Conservation (phyloP, 352 stramenopile genomes). For the Globisporangium megalacanthum region DNA sequence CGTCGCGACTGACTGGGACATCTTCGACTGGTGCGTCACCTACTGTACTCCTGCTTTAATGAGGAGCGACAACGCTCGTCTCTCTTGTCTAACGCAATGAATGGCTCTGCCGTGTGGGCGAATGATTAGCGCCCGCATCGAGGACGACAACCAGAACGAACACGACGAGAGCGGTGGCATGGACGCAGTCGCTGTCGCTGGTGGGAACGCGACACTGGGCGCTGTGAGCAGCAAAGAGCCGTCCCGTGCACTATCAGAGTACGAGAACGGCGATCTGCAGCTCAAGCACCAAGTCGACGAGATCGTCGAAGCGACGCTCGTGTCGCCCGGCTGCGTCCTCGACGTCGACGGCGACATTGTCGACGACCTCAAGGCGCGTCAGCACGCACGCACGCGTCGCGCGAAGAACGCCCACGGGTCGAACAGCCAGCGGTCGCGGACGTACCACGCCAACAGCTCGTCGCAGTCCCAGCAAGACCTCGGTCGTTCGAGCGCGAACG, state of each 20-base stretch:
- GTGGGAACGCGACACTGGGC: background rate
- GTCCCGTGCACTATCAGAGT: slow-evolving; percentile 12
- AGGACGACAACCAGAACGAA: slow-evolving; percentile 33
- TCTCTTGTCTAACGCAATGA: background rate
- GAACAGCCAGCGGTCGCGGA: slow-evolving; percentile 41
- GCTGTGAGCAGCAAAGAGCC: slow-evolving; percentile 3
- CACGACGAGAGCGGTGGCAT: slow-evolving; percentile 21
- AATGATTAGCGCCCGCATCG: slow-evolving; percentile 13
- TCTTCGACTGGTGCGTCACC: slow-evolving; percentile 58
- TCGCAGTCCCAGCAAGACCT: slow-evolving; percentile 29
- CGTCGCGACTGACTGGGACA: slow-evolving; percentile 82
- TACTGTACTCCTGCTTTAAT: background rate
- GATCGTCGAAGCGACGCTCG: slow-evolving; percentile 66
- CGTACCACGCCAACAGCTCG: slow-evolving; percentile 12
- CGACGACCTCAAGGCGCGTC: slow-evolving; percentile 51
- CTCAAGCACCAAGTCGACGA: slow-evolving; percentile 74
- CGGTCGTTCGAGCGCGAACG: slow-evolving; percentile 28
- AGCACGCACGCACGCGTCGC: slow-evolving; percentile 28
- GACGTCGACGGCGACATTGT: slow-evolving; percentile 78
- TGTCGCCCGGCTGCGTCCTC: slow-evolving; percentile 72
- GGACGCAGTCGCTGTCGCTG: slow-evolving; percentile 2
- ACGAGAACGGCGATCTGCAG: slow-evolving; percentile 44
- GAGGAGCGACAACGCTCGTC: too few species aligned
- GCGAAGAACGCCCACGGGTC: slow-evolving; percentile 15
- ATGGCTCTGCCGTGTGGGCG: background rate